phyloP scores from a whole-genome alignment of 116 monocot genomes.

The Trichopus zeylanicus region DNA sequence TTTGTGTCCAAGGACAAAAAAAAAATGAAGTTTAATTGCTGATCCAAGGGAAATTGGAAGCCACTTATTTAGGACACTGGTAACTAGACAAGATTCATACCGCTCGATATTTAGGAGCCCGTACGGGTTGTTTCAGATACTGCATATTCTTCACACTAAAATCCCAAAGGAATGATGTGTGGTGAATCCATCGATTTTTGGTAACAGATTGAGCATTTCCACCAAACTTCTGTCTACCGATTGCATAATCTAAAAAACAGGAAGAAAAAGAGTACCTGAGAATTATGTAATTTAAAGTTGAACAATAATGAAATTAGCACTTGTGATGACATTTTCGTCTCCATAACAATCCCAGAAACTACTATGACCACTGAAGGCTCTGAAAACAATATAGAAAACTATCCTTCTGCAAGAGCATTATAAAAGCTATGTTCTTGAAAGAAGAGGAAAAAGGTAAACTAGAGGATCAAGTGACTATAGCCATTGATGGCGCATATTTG shows the following conservation, averaged over 20 bases:
- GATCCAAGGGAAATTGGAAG: neutral
- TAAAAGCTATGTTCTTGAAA: too few relatives aligned
- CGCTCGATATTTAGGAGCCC: conserved; percentile 59
- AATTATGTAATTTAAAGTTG: neutral
- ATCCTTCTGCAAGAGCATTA: too few relatives aligned
- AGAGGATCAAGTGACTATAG: too few relatives aligned
- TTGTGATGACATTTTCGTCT: too few relatives aligned
- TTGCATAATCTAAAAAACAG: conserved; percentile 63
- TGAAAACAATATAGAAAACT: too few relatives aligned
- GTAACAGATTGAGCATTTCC: conserved; percentile 95
- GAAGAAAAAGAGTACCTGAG: neutral
- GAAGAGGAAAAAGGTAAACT: too few relatives aligned
- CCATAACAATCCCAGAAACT: too few relatives aligned
- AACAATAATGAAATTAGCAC: too few relatives aligned
- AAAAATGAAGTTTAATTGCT: neutral
- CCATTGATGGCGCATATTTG: too few relatives aligned
- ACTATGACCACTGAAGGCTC: too few relatives aligned
- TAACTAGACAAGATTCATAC: conserved; percentile 26
- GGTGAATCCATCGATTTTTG: conserved; percentile 82
- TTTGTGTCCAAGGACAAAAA: neutral
- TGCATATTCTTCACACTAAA: conserved; percentile 69
- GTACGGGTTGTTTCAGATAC: conserved; percentile 57
- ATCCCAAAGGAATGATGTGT: conserved; percentile 96
- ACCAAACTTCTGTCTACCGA: conserved; percentile 64
- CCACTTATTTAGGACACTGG: too few relatives aligned